Conservation (phyloP, 2,329 filamentous ascomycete genomes). For the Nothopassalora personata region DNA sequence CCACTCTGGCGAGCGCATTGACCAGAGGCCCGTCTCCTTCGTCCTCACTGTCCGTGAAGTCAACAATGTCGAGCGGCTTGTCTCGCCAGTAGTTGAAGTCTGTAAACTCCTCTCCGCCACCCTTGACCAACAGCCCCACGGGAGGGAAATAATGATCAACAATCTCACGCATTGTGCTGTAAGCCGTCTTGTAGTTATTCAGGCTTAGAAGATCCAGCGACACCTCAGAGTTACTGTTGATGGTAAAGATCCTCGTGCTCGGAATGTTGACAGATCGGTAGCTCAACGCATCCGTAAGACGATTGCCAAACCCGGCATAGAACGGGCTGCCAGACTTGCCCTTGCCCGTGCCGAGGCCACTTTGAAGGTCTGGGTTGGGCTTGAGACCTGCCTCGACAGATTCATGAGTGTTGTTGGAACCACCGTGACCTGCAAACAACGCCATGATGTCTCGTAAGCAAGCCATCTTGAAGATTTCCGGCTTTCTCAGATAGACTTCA, state of each 20-base stretch:
- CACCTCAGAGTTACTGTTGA: constrained; percentile 96
- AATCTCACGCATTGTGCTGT: constrained; percentile 93
- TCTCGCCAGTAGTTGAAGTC: constrained; percentile 98
- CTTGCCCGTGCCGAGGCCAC: constrained; percentile 16
- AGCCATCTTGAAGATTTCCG: constrained; percentile 99
- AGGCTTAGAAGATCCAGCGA: constrained; percentile 82
- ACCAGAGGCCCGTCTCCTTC: constrained; percentile 39
- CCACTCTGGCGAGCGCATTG: constrained; percentile 8
- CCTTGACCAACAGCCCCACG: constrained; percentile 76
- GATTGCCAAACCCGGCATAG: constrained; percentile 95
- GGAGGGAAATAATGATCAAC: constrained; percentile 98
- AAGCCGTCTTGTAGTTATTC: constrained; percentile 93
- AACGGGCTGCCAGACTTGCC: constrained; percentile 57
- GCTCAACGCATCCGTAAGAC: constrained; percentile 89
- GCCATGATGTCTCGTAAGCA: constrained; percentile 90
- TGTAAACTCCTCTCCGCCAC: constrained; percentile 89
- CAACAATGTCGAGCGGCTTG: constrained; percentile 72
- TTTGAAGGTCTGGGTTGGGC: constrained; percentile 6
- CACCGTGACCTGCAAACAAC: constrained; percentile 56
- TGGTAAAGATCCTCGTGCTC: constrained; percentile 90
- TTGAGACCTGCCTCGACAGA: constrained; percentile 27
- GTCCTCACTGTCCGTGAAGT: constrained; percentile 80
- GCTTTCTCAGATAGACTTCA: constrained; percentile 91
- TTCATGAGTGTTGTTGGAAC: constrained; percentile 29
- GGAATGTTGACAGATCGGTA: constrained; percentile 96